Base-by-base conservation (phyloP, 2,329 filamentous ascomycete species). In the Microcyclosporella mali region DNA sequence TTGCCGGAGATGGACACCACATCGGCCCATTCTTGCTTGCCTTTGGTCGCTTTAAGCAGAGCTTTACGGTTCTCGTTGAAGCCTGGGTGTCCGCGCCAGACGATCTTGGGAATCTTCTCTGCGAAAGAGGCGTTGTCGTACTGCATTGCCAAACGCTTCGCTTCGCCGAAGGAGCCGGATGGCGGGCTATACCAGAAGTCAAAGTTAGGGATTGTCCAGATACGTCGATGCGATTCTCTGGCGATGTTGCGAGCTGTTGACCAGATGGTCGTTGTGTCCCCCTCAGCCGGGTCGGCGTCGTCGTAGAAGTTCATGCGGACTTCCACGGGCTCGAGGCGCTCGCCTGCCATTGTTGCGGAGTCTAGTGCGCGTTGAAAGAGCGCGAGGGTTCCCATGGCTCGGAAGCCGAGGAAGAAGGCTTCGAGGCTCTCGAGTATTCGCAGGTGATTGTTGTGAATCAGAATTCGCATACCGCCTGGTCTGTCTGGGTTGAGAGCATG, bases 151-250 rank as follows among this genome's bases (percentile, higher is more conserved):
- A 41, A 37, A 6, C 39, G 19, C 3, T 49, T 45, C 3, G 44
- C 70, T 17, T 52, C 50, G 3, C 28, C 18, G 17, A 38, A 52
- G 4, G 47, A 35, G 3, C 50, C 47, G 15, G 37, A 21, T 14
- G 29, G 29, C 12, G 28, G 36, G 14, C 68, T 71, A 8, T 66
- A 63, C 67, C 69, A 74, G 56, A 70, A 71, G 19, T 69, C 70
- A 47, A 74, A 74, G 45, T 74, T 72, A 0, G 72, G 72, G 61
- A 75, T 73, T 12, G 74, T 56, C 71, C 71, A 74, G 3, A 62
- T 52, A 3, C 56, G 55, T 29, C 70, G 62, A 12, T 62, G 57
- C 6, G 60, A 12, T 52, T 60, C 40, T 61, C 52, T 41, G 14
- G 38, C 28, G 2, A 41, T 19, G 17, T 45, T 45, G 11, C 47